Conservation (phyloP, 805 yeast genomes). For the Saccharomycopsis fibuligera region DNA sequence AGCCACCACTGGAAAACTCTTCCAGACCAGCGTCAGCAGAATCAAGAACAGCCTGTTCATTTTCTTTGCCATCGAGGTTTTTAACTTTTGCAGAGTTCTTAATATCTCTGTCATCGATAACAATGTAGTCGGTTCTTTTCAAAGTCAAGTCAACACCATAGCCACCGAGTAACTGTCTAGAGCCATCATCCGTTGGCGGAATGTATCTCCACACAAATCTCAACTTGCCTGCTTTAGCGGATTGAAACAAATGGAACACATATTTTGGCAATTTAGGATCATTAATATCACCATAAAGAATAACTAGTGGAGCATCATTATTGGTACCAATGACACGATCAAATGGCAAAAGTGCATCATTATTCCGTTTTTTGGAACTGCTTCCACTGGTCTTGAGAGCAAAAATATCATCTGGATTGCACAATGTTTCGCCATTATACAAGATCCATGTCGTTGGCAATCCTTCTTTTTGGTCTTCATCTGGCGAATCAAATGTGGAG, state of each 20-base stretch:
- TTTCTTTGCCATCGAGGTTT: constrained; percentile 23
- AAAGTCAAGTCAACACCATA: constrained; percentile 62
- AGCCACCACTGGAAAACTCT: neutral
- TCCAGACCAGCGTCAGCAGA: constrained; percentile 7
- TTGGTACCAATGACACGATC: constrained; percentile 61
- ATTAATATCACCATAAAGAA: constrained; percentile 61
- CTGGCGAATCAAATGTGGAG: constrained; percentile 30
- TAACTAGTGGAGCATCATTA: constrained; percentile 44
- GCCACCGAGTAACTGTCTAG: constrained; percentile 39
- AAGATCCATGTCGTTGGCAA: constrained; percentile 38
- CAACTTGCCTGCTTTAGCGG: constrained; percentile 58
- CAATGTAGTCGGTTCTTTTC: constrained; percentile 62
- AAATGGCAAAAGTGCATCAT: constrained; percentile 30
- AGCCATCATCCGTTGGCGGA: constrained; percentile 28
- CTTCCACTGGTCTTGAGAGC: constrained; percentile 61
- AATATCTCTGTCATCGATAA: constrained; percentile 51
- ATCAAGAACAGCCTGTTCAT: constrained; percentile 24
- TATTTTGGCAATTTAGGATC: constrained; percentile 47
- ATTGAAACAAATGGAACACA: constrained; percentile 50
- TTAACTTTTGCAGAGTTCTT: constrained; percentile 24
- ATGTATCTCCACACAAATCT: constrained; percentile 73
- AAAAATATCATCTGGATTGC: constrained; percentile 67
- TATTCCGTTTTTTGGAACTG: constrained; percentile 21
- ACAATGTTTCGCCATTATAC: constrained; percentile 48
- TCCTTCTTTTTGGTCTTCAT: constrained; percentile 23